Evolutionary conservation across 441 rosid genomes (phyloP), one percentile per base, ranked within the genome.

Genomic region (Geranium incanum): DNA sequence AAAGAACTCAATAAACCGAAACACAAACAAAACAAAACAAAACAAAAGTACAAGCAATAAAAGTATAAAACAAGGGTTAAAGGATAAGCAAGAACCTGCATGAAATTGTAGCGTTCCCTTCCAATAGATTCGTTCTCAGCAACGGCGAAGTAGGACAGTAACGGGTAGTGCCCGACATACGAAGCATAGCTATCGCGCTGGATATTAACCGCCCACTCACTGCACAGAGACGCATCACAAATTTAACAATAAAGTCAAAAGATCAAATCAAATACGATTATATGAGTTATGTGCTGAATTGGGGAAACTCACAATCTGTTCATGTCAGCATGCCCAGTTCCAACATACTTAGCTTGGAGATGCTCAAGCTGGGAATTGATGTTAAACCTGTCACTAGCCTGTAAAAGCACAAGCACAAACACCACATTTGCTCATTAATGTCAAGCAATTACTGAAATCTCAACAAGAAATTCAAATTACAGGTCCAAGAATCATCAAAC

Each of bases 301-400:
- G 43, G 13, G 8, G 0, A 76, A 72, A 74, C 93, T 82, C 59
- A 94, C 97, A 88, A 94, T 92, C 96, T 80, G 80, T 86, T 94
- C 77, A 94, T 80, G 77, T 92, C 99, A 0, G 97, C 95, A 65
- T 90, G 97, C 1, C 97, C 94, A 0, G 96, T 94, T 18, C 99
- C 99, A 36, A 90, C 97, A 70, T 94, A 94, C 81, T 90, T 94
- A 67, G 99, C 93, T 80, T 94, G 97, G 72, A 92, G 97, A 82
- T 92, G 99, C 76, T 94, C 99, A 38, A 94, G 95, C 87, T 92
- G 97, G 69, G 97, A 94, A 70, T 92, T 94, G 69, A 94, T 92
- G 84, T 94, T 94, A 77, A 94, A 94, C 86, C 97, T 87, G 81
- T 94, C 97, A 75, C 97, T 94, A 41, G 95, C 97, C 99, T 94